Conservation (phyloP, 108 stramenopile species). For the Fragilariopsis cylindrus region DNA sequence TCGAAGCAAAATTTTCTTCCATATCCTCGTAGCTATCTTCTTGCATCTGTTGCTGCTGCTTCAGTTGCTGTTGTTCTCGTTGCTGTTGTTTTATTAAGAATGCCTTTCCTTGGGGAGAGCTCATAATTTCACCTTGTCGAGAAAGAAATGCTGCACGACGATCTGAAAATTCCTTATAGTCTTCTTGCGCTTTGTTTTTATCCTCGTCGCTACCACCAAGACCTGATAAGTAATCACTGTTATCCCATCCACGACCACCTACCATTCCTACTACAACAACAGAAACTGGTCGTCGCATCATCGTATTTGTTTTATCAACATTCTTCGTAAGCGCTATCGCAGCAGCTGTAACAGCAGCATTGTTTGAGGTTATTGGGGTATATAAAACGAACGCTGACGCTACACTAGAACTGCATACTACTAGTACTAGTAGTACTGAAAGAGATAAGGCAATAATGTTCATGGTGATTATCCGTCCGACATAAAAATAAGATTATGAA, state of each 20-base stretch:
- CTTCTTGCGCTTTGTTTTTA: conserved; percentile 14
- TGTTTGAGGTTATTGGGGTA: not conserved
- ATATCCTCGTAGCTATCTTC: conserved; percentile 1
- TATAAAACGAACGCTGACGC: not conserved
- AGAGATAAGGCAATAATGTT: no score
- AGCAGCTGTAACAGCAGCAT: not conserved
- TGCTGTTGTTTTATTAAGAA: conserved; percentile 27
- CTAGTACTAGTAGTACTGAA: not conserved
- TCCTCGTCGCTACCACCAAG: conserved; percentile 23
- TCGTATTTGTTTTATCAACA: not conserved
- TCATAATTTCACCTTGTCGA: conserved; percentile 30
- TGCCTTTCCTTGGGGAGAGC: conserved; percentile 24
- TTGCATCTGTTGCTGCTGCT: not conserved
- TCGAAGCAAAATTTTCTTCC: not conserved
- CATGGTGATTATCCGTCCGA: no score
- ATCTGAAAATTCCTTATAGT: conserved; percentile 32
- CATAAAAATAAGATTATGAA: no score
- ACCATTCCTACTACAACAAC: conserved; percentile 4
- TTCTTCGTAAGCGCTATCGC: not conserved
- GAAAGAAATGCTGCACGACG: conserved; percentile 13
- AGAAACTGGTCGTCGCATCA: no score
- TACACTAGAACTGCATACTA: not conserved
- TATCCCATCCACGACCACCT: conserved; percentile 36
- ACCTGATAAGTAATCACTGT: conserved; percentile 23
- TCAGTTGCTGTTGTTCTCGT: not conserved